phyloP scores from a whole-genome alignment of 2,329 filamentous ascomycete species.

The Pseudogymnoascus sp. region DNA sequence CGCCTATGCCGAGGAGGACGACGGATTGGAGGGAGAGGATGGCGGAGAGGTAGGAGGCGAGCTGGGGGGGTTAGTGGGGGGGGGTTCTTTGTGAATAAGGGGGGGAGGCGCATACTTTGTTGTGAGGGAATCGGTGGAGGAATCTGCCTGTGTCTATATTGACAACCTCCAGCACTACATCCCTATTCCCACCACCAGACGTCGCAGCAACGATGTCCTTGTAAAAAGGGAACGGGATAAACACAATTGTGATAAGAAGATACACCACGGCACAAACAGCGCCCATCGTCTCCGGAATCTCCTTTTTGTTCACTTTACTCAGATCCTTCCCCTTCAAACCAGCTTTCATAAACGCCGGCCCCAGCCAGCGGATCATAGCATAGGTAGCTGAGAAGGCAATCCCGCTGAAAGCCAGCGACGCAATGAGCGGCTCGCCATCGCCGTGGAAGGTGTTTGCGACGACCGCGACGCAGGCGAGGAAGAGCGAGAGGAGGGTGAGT shows the following conservation, averaged over 20 bases:
- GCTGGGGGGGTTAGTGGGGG: constrained; percentile 38
- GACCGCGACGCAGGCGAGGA: constrained; percentile 61
- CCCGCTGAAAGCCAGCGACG: constrained; percentile 77
- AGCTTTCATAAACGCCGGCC: constrained; percentile 76
- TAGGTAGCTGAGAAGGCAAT: constrained; percentile 76
- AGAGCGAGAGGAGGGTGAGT: constrained; percentile 51
- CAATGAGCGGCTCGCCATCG: constrained; percentile 79
- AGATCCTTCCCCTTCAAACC: constrained; percentile 87
- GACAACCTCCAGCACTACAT: constrained; percentile 53
- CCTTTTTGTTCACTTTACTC: constrained; percentile 64
- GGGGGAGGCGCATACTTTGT: constrained; percentile 54
- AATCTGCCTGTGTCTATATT: constrained; percentile 64
- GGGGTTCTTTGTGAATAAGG: background rate
- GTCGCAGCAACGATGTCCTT: constrained; percentile 95
- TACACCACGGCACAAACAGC: constrained; percentile 89
- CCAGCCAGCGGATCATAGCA: constrained; percentile 87
- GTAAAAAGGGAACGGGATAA: constrained; percentile 96
- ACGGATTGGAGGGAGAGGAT: constrained; percentile 88
- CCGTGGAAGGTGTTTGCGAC: constrained; percentile 73
- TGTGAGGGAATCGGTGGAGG: constrained; percentile 86
- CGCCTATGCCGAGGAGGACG: constrained; percentile 82
- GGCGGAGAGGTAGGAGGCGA: constrained; percentile 89
- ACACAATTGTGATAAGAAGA: constrained; percentile 77
- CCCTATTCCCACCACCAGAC: constrained; percentile 84
- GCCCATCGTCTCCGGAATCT: constrained; percentile 95